A percentile compares a stretch with the other conserved stretches of the same genome.
These are phyloP conservation scores for Oryza nivara DNA, from an alignment of 176 grass and related monocot genomes.

Conservation along the genomic window DNA sequence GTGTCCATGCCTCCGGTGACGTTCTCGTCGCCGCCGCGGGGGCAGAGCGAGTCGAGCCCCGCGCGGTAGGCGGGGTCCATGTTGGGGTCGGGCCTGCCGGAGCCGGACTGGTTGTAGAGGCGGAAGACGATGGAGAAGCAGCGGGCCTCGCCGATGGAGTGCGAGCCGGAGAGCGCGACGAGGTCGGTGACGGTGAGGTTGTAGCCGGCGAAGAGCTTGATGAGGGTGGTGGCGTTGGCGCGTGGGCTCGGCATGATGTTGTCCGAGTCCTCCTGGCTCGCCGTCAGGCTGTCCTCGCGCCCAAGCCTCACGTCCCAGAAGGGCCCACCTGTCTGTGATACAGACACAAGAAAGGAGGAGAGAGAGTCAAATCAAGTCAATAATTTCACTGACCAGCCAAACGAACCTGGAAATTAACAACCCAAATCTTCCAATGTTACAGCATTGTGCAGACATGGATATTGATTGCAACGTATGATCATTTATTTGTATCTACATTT, in stretches of 20 bases:
- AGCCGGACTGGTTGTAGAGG: constrained; percentile 94
- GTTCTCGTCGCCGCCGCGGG: constrained; percentile 54
- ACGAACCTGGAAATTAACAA: background rate
- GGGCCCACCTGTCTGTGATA: constrained; percentile 79
- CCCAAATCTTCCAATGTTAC: background rate
- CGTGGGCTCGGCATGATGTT: constrained; percentile 84
- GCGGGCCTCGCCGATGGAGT: constrained; percentile 80
- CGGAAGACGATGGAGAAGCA: constrained; percentile 94
- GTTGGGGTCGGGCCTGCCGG: constrained; percentile 77
- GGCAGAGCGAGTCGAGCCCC: constrained; percentile 69
- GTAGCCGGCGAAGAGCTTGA: constrained; percentile 66
- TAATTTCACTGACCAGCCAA: background rate
- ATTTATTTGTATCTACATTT: background rate
- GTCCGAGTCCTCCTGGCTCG: constrained; percentile 77
- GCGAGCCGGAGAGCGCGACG: constrained; percentile 87
- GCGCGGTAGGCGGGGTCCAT: constrained; percentile 66
- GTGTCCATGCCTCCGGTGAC: constrained; percentile 70
- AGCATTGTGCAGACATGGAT: background rate
- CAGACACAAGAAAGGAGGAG: background rate
- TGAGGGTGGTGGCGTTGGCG: constrained; percentile 69
- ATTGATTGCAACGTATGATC: background rate
- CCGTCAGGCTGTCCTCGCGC: constrained; percentile 71
- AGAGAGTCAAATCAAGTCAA: background rate
- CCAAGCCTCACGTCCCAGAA: constrained; percentile 82
- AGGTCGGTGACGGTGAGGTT: constrained; percentile 75